Evolutionary conservation across 164 flowering plant species (phyloP).

Genomic region (Liquidambar formosana): DNA sequence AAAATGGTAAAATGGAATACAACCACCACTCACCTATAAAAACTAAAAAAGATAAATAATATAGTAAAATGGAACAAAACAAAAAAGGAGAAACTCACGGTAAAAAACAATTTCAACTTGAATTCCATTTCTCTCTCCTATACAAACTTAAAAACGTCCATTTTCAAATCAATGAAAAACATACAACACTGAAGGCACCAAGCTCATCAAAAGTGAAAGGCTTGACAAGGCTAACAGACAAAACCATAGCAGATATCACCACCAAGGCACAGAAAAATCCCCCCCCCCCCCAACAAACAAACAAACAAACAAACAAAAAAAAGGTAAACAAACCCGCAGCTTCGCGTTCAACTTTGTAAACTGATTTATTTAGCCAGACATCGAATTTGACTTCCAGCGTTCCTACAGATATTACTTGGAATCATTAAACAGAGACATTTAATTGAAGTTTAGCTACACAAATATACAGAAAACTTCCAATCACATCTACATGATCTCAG

Average conservation of each 20-base stretch:
- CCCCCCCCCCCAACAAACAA: too few species aligned
- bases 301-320: background rate
- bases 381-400: slow-evolving; percentile 62
- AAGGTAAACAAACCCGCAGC: slow-evolving; percentile 63
- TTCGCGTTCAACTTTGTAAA: slow-evolving; percentile 62
- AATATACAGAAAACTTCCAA: background rate
- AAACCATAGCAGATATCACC: too few species aligned
- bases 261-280: too few species aligned
- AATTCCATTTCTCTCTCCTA: too few species aligned
- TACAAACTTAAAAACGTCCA: background rate
- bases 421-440: background rate
- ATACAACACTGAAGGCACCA: background rate
- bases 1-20: too few species aligned
- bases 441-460: background rate
- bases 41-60: too few species aligned
- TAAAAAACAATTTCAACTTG: too few species aligned
- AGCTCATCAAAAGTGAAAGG: background rate
- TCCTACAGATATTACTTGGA: slow-evolving; percentile 38
- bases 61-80: too few species aligned
- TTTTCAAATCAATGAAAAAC: background rate
- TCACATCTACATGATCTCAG: slow-evolving; percentile 54
- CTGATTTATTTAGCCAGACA: slow-evolving; percentile 62
- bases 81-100: background rate
- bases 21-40: too few species aligned
- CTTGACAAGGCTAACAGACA: background rate